Conservation (phyloP, 805 yeast species). For the Sungouiozyma intestinalis region DNA sequence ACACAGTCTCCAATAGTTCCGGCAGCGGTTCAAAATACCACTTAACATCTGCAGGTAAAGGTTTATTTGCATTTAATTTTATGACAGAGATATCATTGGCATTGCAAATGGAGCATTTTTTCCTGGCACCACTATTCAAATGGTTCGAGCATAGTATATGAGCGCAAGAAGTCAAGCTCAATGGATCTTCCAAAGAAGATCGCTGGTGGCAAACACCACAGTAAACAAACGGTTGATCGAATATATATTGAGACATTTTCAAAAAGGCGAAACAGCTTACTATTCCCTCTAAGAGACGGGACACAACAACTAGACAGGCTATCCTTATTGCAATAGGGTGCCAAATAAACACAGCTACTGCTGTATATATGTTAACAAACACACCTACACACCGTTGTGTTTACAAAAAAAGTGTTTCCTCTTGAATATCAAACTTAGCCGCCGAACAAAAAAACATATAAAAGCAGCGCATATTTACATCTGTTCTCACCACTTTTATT, state of each 20-base stretch:
- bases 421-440: background rate
- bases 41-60: constrained; percentile 16
- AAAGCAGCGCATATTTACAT: too few relatives aligned
- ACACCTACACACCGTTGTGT: too few relatives aligned
- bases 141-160: constrained; percentile 30
- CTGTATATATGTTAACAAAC: too few relatives aligned
- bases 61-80: constrained; percentile 10
- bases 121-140: constrained; percentile 3
- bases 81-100: constrained; percentile 16
- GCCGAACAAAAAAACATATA: too few relatives aligned
- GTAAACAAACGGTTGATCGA: constrained; percentile 24
- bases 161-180: constrained; percentile 31
- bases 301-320: background rate
- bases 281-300: background rate
- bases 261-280: too few relatives aligned
- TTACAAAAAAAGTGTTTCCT: background rate
- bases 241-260: constrained; percentile 7
- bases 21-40: constrained; percentile 22
- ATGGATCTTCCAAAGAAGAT: constrained; percentile 13
- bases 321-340: too few relatives aligned
- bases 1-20: constrained; percentile 16
- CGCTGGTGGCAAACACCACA: constrained; percentile 28
- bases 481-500: background rate
- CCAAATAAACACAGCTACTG: too few relatives aligned
- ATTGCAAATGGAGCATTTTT: constrained; percentile 15